Evolutionary conservation across 176 grass and related monocot genomes (phyloP), one percentile per base, ranked within the genome.

Genomic region (Oryza meridionalis): DNA sequence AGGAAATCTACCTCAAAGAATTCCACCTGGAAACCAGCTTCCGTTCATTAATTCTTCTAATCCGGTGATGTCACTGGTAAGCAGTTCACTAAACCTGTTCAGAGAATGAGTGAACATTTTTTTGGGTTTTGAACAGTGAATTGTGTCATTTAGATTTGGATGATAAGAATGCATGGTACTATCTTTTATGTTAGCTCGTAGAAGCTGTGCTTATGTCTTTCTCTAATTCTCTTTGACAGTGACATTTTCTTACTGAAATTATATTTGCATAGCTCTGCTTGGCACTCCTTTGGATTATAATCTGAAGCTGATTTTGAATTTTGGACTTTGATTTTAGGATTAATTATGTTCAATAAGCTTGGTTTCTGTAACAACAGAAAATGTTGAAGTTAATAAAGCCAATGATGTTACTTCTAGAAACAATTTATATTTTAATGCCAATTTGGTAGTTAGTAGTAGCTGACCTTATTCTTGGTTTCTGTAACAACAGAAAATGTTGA

Each of bases 61-160:
- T 88, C 96, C 93, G 17, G 93, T 98, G 73, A 93, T 98, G 96
- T 98, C 96, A 25, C 43, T 95, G 76, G 96, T 98, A 76, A 95
- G 93, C 90, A 68, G 69, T 42, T 47, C 55, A 55, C 9, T 43
- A 33, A 19, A 14, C 46, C 25, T 78, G 75, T 68, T 45, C 7
- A 13, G 37, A 79, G 19, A 73, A 67, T 17, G 6, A 17, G 51
- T 74, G 21, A 3, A 58, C 22, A 14, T 21, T 69, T 58, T 58
- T 35, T 47, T 51, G 22, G 16, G 8, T 9, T 50, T 21, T 49
- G 49, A 79, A 61, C 31, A 63, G 5, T 53, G 14, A 67, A 31
- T 77, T 71, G 21, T 2, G 9, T 5, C 64, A 64, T 85, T 72
- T 2, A 22, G 80, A 21, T 17, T 71, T 40, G 4, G 11, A 51